A percentile compares a stretch with the other conserved stretches of the same genome.
Conservation (phyloP, 352 stramenopile genomes). For the Vaucheria bursata region DNA sequence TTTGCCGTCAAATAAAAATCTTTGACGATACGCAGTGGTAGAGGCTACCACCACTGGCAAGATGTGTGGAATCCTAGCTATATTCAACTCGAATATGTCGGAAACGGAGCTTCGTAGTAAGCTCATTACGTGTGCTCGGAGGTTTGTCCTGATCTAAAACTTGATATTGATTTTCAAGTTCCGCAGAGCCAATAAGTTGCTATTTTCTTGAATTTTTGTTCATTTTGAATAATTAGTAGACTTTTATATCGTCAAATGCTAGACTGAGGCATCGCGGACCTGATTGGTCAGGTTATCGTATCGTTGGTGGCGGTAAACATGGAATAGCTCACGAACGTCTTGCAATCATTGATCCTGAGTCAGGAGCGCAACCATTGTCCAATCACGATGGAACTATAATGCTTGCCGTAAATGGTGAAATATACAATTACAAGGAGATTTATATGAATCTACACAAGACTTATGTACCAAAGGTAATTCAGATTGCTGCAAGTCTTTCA, state of each 20-base stretch:
- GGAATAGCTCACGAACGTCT: slow-evolving; percentile 90
- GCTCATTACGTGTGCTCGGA: slow-evolving; percentile 84
- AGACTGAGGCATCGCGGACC: slow-evolving; percentile 88
- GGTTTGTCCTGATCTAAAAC: slow-evolving; percentile 46
- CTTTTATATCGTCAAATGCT: not conserved
- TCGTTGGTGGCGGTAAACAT: slow-evolving; percentile 49
- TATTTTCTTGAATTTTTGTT: not conserved
- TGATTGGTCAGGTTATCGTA: slow-evolving; percentile 81
- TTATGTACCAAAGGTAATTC: slow-evolving; percentile 44
- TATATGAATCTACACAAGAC: slow-evolving; percentile 57
- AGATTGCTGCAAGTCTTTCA: too few species aligned
- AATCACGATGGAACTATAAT: slow-evolving; percentile 64
- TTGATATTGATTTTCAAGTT: not conserved
- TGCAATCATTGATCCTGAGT: slow-evolving; percentile 97
- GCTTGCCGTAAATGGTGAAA: slow-evolving; percentile 94
- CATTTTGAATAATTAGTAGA: not conserved
- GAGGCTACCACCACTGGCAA: too few species aligned
- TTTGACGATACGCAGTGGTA: too few species aligned
- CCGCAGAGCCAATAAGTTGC: not conserved
- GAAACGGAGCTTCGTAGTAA: slow-evolving; percentile 81
- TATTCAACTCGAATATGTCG: slow-evolving; percentile 86
- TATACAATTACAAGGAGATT: slow-evolving; percentile 99
- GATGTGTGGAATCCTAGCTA: slow-evolving; percentile 98
- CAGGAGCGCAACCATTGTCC: slow-evolving; percentile 71
- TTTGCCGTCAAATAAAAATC: too few species aligned